Base-by-base conservation (phyloP, 2,329 filamentous ascomycete species). In the Xenoacremonium recifei region DNA sequence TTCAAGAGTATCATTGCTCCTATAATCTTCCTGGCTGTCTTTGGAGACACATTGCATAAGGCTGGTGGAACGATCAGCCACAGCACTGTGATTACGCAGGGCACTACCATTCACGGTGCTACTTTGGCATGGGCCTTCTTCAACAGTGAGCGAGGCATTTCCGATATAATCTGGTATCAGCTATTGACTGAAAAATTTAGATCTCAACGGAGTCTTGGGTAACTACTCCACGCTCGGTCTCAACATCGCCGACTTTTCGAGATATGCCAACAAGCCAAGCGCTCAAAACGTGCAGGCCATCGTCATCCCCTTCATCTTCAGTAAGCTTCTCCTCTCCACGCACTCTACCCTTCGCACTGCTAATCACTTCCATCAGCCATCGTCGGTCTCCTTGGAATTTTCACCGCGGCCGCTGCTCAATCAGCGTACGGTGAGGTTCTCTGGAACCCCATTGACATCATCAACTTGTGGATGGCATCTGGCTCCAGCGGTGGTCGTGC, bases 181-280 rank as follows among this genome's bases (percentile, higher is more conserved):
- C n/a, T n/a, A n/a, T n/a, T n/a, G n/a, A n/a, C n/a, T n/a, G n/a
- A n/a, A n/a, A n/a, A n/a, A n/a, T n/a, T 11, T 32, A 32, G 29
- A 32, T 32, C 29, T 32, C 29, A 32, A 32, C 16, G 29, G 29
- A 32, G 29, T 32, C 29, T 16, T 32, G 9, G 29, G 29, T 32
- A 32, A 32, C 29, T 32, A 32, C 29, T 9, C 29, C 29, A 32
- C 29, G 6, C 16, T 32, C 10, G 29, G 29, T 32, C 16, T 32
- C 10, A 32, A 32, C 29, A 32, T 32, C 16, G 29, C 29, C 29
- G 29, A 32, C 29, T 32, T 32, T 16, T 32, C 29, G 29, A 32
- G 29, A 32, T 32, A 32, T 15, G 29, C 29, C 15, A 16, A 32
- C 15, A 32, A 32, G 29, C 29, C 29, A 9, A 32, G 29, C 29